Percentiles rank a stretch among this genome's conserved stretches.
These are phyloP conservation scores for Nitzschia sp. DNA, from an alignment of 108 stramenopile genomes.

Conservation along the genomic window DNA sequence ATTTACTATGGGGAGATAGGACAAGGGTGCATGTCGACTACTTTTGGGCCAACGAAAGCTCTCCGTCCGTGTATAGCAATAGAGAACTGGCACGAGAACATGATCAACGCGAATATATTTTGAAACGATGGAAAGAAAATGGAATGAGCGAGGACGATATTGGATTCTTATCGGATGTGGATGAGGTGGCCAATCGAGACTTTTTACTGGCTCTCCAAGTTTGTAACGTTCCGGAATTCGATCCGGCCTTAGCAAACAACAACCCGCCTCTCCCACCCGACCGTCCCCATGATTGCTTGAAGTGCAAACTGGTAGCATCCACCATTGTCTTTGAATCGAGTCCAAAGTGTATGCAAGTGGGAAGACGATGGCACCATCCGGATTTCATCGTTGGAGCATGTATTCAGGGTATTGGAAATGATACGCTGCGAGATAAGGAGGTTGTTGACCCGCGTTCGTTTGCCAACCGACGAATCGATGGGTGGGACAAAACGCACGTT, in stretches of 20 bases:
- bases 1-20: not conserved
- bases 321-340: constrained; percentile 44
- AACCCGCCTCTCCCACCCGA: not conserved
- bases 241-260: no score
- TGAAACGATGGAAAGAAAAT: constrained; percentile 46
- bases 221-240: constrained; percentile 22
- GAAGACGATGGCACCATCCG: constrained; percentile 45
- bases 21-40: not conserved
- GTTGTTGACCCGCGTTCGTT: not conserved
- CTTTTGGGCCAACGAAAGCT: not conserved
- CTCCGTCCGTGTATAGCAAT: not conserved
- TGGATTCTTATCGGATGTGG: constrained; percentile 49
- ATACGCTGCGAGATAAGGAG: not conserved
- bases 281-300: not conserved
- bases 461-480: not conserved
- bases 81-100: constrained; percentile 16
- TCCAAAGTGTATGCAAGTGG: constrained; percentile 40
- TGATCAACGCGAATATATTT: constrained; percentile 46
- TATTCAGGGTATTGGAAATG: constrained; percentile 46
- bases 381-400: constrained; percentile 59
- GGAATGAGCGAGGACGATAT: constrained; percentile 61
- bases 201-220: constrained; percentile 54
- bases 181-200: constrained; percentile 53
- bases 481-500: not conserved
- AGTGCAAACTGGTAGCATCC: constrained; percentile 24